Percentiles rank a stretch among this genome's conserved stretches.
Conservation (phyloP, 2,329 filamentous ascomycete genomes). For the Ophiostoma sp. region DNA sequence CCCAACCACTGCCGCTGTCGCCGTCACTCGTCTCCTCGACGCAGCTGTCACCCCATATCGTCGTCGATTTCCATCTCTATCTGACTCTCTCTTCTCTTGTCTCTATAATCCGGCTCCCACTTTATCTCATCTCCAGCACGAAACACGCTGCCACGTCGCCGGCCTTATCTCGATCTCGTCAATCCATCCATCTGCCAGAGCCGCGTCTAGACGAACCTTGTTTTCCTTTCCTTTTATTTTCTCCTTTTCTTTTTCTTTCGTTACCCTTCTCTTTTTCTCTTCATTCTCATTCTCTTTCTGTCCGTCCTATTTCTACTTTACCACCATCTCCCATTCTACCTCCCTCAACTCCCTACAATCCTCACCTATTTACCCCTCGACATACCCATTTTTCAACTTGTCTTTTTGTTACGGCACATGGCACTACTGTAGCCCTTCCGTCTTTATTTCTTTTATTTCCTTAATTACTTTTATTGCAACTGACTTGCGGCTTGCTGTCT, state of each 20-base stretch:
- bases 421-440: slow-evolving; percentile 20
- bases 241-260: neutral
- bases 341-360: neutral
- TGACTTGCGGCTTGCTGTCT: neutral
- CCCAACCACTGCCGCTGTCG: neutral
- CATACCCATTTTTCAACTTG: slow-evolving; percentile 11
- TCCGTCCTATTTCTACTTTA: neutral
- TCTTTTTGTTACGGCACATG: slow-evolving; percentile 12
- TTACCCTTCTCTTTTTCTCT: neutral
- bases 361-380: neutral
- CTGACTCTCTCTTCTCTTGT: neutral
- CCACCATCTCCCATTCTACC: neutral
- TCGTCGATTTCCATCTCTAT: neutral
- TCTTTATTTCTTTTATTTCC: slow-evolving; percentile 3
- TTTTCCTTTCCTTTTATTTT: neutral
- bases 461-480: slow-evolving; percentile 11
- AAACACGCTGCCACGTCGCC: slow-evolving; percentile 4
- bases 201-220: neutral
- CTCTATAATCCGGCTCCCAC: neutral
- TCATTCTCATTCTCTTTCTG: neutral
- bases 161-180: neutral
- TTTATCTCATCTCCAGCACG: neutral
- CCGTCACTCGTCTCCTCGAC: neutral
- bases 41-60: neutral
- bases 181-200: neutral